Evolutionary conservation across 2,329 filamentous ascomycete species (phyloP), one percentile per base, ranked within the genome.

Genomic region (Bipolaris bicolor): DNA sequence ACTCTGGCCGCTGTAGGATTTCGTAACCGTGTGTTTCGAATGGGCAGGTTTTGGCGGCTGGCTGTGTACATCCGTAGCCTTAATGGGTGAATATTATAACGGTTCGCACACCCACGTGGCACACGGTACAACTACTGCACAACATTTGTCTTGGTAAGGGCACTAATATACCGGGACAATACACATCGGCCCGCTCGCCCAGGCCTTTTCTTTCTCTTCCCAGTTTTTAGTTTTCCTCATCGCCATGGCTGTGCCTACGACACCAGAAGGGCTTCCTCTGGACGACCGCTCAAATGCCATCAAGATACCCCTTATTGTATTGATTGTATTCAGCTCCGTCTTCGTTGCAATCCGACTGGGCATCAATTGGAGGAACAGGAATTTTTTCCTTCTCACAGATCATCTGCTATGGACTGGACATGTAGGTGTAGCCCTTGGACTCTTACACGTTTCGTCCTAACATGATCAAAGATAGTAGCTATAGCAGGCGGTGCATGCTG

Each of bases 391-490:
- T 36, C 41, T 71, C 9, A 68, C 65, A 7, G 67, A 71, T 37
- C 66, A 71, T 20, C 52, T 71, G 0, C 41, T 71, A 49, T 69
- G 65, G 67, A 66, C 62, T 3, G 67, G 67, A 9, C 58, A 64
- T 46, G 67, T 67, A 61, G 47, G 65, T 45, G 6, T 43, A n/a
- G 10, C n/a, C 15, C 9, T 16, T 2, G 1, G 7, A n/a, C 11
- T n/a, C 15, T 3, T 18, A 0, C 11, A 16, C 20, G 1, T 13
- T 13, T 13, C n/a, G 5, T 31, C n/a, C 58, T 66, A 6, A 67
- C 33, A 29, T 26, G 0, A 15, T 15, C 1, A 5, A n/a, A 71
- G 67, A n/a, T 61, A 3, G 31, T 71, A 15, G 67, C 67, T 20
- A 55, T 69, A 5, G 51, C 60, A 6, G 67, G 67, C 10, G 67